A percentile compares a stretch with the other conserved stretches of the same genome.
phyloP scores from a whole-genome alignment of 805 yeast genomes.

The Candida sphagnicola region DNA sequence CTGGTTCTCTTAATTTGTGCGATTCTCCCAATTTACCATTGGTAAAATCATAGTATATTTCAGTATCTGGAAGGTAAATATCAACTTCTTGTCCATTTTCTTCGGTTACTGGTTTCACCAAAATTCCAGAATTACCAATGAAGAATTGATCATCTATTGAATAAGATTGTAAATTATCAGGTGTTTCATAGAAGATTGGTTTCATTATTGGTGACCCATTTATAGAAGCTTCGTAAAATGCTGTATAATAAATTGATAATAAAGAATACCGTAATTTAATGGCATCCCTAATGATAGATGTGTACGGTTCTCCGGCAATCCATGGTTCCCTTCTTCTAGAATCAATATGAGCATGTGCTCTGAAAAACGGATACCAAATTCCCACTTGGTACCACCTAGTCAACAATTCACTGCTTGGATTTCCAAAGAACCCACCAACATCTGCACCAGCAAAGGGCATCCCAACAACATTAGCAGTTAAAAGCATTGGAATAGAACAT shows the following conservation, averaged over 20 bases:
- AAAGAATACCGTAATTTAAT: constrained; percentile 69
- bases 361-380: constrained; percentile 91
- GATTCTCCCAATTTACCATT: constrained; percentile 22
- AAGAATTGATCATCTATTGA: constrained; percentile 80
- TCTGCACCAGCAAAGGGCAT: constrained; percentile 95
- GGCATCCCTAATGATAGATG: constrained; percentile 63
- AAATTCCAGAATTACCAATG: constrained; percentile 63
- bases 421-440: constrained; percentile 94
- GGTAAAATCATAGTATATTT: constrained; percentile 53
- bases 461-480: constrained; percentile 77
- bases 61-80: constrained; percentile 53
- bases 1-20: constrained; percentile 16
- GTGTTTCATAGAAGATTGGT: constrained; percentile 60
- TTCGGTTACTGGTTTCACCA: constrained; percentile 77
- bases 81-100: constrained; percentile 40
- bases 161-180: constrained; percentile 44
- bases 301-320: constrained; percentile 72
- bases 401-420: constrained; percentile 77
- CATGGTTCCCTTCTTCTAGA: constrained; percentile 91
- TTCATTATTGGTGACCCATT: constrained; percentile 67
- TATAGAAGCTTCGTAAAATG: constrained; percentile 60
- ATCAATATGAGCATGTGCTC: constrained; percentile 97
- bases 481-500: constrained; percentile 80
- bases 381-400: constrained; percentile 97
- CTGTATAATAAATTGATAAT: constrained; percentile 77